phyloP scores from a whole-genome alignment of 2,329 filamentous ascomycete genomes.

The Arthrobotrys entomopaga region DNA sequence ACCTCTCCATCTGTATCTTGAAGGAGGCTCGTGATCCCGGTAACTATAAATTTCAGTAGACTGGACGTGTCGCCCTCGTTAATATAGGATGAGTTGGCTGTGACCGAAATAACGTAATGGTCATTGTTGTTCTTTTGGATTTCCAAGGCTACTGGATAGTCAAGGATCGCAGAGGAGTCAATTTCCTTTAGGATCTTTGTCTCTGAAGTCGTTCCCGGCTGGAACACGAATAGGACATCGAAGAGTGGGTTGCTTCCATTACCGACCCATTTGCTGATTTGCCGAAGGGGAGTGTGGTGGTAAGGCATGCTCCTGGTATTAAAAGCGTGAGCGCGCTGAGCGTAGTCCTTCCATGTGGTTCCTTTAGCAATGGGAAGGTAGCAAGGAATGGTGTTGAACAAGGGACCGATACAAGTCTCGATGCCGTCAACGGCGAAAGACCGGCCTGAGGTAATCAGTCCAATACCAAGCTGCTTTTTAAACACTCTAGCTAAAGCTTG shows the following conservation, averaged over 20 bases:
- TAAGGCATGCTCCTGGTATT: slow-evolving; percentile 75
- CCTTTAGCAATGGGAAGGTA: slow-evolving; percentile 63
- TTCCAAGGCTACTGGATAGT: slow-evolving; percentile 83
- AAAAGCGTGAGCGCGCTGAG: slow-evolving; percentile 75
- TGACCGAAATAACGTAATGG: slow-evolving; percentile 63
- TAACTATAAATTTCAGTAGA: slow-evolving; percentile 64
- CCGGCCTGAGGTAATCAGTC: slow-evolving; percentile 81
- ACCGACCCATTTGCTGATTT: slow-evolving; percentile 80
- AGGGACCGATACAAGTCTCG: slow-evolving; percentile 77
- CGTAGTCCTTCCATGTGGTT: slow-evolving; percentile 70
- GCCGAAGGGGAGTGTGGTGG: slow-evolving; percentile 80
- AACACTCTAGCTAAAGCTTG: slow-evolving; percentile 69
- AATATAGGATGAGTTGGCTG: slow-evolving; percentile 59
- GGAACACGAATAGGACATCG: slow-evolving; percentile 84
- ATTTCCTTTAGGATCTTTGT: slow-evolving; percentile 21
- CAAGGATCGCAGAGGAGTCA: slow-evolving; percentile 63
- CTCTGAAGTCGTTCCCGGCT: slow-evolving; percentile 62
- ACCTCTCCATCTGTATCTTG: slow-evolving; percentile 36
- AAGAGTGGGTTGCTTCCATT: slow-evolving; percentile 71
- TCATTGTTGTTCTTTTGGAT: slow-evolving; percentile 68
- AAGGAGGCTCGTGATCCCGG: slow-evolving; percentile 59
- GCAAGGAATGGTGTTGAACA: slow-evolving; percentile 91
- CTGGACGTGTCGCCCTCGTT: slow-evolving; percentile 59
- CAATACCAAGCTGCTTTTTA: slow-evolving; percentile 68
- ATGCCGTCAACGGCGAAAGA: slow-evolving; percentile 74